Percentiles rank a stretch among this genome's conserved stretches.
Evolutionary conservation across 2,329 filamentous ascomycete genomes (phyloP).

Genomic region (Lecanicillium sp.): DNA sequence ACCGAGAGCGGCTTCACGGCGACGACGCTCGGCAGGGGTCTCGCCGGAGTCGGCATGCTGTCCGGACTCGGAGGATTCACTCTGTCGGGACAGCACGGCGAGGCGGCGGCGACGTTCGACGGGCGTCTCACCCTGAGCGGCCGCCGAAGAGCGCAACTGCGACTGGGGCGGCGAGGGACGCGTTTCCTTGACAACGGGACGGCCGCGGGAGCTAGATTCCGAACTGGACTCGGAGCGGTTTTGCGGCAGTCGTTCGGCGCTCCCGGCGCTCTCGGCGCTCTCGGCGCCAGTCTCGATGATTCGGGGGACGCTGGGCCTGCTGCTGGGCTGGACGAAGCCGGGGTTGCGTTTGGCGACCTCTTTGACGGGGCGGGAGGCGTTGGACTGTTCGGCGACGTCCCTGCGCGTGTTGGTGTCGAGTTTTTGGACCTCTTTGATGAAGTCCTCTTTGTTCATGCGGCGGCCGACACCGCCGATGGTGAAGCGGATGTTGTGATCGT

Average conservation of each 20-base stretch:
- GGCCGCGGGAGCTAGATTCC: constrained; percentile 4
- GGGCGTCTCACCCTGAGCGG: too few relatives aligned
- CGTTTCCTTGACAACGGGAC: constrained; percentile 1
- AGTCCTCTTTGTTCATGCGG: constrained; percentile 75
- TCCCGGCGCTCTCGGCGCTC: not conserved
- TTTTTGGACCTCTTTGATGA: constrained; percentile 66
- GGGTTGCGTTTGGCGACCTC: constrained; percentile 34
- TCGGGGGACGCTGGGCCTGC: constrained; percentile 4
- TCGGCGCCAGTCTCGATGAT: constrained; percentile 12
- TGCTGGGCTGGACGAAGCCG: not conserved
- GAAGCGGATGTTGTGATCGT: constrained; percentile 69
- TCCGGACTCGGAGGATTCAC: constrained; percentile 31
- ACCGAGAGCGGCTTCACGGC: constrained; percentile 69
- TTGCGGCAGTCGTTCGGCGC: not conserved
- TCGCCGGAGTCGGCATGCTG: constrained; percentile 44
- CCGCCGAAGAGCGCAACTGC: constrained; percentile 1
- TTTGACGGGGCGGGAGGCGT: constrained; percentile 43
- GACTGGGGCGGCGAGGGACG: constrained; percentile 11
- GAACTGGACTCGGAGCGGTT: not conserved
- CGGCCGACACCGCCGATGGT: constrained; percentile 67
- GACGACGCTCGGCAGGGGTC: constrained; percentile 67
- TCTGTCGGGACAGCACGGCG: constrained; percentile 41
- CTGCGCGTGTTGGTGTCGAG: constrained; percentile 60
- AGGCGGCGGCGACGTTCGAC: constrained; percentile 44
- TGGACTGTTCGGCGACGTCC: constrained; percentile 47